These are phyloP conservation scores for Coleophoma cylindrospora DNA, from an alignment of 2,329 filamentous ascomycete species.

Conservation along the genomic window DNA sequence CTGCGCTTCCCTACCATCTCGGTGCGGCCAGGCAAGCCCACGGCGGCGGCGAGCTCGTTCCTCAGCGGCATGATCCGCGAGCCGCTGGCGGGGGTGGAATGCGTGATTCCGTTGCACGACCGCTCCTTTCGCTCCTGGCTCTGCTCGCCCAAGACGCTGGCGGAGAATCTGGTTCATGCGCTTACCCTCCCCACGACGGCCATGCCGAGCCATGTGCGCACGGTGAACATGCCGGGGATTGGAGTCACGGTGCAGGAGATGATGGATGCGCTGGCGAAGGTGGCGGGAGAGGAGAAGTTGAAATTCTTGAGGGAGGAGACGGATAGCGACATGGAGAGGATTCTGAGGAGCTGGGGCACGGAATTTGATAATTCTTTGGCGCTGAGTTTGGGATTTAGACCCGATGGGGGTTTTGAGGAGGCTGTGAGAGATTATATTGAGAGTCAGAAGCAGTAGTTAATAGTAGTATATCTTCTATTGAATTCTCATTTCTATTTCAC, in stretches of 20 bases:
- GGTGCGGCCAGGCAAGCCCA: conserved; percentile 54
- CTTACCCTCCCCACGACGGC: conserved; percentile 32
- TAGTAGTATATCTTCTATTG: background rate
- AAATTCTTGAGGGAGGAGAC: conserved; percentile 47
- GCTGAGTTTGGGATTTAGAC: conserved; percentile 43
- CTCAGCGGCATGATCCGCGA: conserved; percentile 59
- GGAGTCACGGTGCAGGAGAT: conserved; percentile 54
- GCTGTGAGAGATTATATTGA: conserved; percentile 47
- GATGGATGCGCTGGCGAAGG: conserved; percentile 50
- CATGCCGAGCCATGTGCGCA: conserved; percentile 41
- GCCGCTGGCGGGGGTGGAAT: conserved; percentile 47
- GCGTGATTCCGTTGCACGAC: conserved; percentile 45
- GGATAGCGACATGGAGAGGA: conserved; percentile 47
- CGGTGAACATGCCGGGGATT: conserved; percentile 54
- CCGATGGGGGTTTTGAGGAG: conserved; percentile 46
- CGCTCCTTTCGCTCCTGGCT: conserved; percentile 47
- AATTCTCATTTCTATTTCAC: background rate
- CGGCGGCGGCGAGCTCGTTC: conserved; percentile 56
- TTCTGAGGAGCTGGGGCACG: conserved; percentile 56
- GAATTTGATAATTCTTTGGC: conserved; percentile 49
- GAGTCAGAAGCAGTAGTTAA: conserved; percentile 9
- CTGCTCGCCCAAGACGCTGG: conserved; percentile 45
- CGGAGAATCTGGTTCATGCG: conserved; percentile 46
- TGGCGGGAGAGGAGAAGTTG: conserved; percentile 50
- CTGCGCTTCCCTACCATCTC: conserved; percentile 56